Percentiles rank a stretch among this genome's conserved stretches.
Conservation (phyloP, 805 yeast genomes). For the Cyberlindnera euphorbiae region DNA sequence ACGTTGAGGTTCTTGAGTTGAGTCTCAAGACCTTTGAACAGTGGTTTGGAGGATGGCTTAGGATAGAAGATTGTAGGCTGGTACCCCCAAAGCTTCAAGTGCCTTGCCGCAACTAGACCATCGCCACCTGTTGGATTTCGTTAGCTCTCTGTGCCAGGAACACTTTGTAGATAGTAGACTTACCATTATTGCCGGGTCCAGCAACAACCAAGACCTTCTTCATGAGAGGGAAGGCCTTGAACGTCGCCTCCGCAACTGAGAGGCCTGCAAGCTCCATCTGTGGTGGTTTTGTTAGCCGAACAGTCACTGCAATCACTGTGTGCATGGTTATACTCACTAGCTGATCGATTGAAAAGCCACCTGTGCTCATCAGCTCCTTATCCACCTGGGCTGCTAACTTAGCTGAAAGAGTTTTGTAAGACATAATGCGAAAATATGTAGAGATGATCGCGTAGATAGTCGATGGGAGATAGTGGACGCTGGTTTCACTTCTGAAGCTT, state of each 20-base stretch:
- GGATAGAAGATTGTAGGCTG: slow-evolving; percentile 79
- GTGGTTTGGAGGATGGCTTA: slow-evolving; percentile 49
- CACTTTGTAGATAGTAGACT: no score
- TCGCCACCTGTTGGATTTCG: slow-evolving; percentile 56
- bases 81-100: slow-evolving; percentile 75
- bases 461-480: no score
- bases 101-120: slow-evolving; percentile 94
- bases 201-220: slow-evolving; percentile 62
- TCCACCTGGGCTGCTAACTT: slow-evolving; percentile 72
- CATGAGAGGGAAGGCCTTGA: slow-evolving; percentile 51
- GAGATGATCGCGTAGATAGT: no score
- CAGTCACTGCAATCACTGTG: no score
- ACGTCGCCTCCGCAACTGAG: slow-evolving; percentile 86
- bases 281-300: no score
- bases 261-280: slow-evolving; percentile 94
- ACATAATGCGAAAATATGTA: no score
- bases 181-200: slow-evolving; percentile 89
- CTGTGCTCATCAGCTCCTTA: slow-evolving; percentile 78
- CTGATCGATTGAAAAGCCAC: slow-evolving; percentile 80
- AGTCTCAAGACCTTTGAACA: slow-evolving; percentile 55
- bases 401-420: slow-evolving; percentile 39
- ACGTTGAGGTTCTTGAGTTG: slow-evolving; percentile 69
- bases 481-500: no score
- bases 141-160: no score
- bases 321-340: slow-evolving; percentile 44